Conservation (phyloP, 768 basidiomycete genomes). For the Amylocystis lapponica region DNA sequence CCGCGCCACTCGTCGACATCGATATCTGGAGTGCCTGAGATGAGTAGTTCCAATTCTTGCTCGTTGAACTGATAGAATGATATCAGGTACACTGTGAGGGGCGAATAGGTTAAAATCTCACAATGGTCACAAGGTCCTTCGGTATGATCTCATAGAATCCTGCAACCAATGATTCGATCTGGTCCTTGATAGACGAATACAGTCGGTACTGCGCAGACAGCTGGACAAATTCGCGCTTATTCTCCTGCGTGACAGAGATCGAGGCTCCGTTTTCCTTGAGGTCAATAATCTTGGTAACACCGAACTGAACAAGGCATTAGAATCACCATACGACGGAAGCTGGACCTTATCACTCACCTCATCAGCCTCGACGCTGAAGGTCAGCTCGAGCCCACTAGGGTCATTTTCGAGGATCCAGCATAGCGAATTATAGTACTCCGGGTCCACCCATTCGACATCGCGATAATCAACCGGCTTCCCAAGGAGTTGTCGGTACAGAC, state of each 20-base stretch:
- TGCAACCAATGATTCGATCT: slow-evolving; percentile 82
- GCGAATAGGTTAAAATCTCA: slow-evolving; percentile 38
- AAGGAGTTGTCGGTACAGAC: slow-evolving; percentile 91
- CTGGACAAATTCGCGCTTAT: slow-evolving; percentile 94
- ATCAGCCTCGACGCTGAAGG: slow-evolving; percentile 93
- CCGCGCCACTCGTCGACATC: slow-evolving; percentile 97
- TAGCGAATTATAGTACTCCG: slow-evolving; percentile 96
- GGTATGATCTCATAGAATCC: slow-evolving; percentile 99
- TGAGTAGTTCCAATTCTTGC: slow-evolving; percentile 88
- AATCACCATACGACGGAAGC: too few species aligned
- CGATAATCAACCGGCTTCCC: slow-evolving; percentile 93
- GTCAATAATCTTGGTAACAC: slow-evolving; percentile 80
- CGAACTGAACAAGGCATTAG: slow-evolving; percentile 54
- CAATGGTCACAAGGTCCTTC: slow-evolving; percentile 90
- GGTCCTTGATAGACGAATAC: slow-evolving; percentile 91
- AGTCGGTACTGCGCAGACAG: slow-evolving; percentile 92
- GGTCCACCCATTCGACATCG: slow-evolving; percentile 97
- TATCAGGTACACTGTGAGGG: slow-evolving; percentile 11
- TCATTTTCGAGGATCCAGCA: slow-evolving; percentile 99
- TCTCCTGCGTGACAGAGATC: slow-evolving; percentile 91
- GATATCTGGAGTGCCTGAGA: slow-evolving; percentile 97
- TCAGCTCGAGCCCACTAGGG: slow-evolving; percentile 78
- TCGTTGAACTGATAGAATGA: slow-evolving; percentile 70
- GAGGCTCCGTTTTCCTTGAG: slow-evolving; percentile 82
- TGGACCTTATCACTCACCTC: slow-evolving; percentile 77